Percentiles rank a stretch among this genome's conserved stretches.
phyloP scores from a whole-genome alignment of 768 basidiomycete species.

The Phanerochaete sordida region DNA sequence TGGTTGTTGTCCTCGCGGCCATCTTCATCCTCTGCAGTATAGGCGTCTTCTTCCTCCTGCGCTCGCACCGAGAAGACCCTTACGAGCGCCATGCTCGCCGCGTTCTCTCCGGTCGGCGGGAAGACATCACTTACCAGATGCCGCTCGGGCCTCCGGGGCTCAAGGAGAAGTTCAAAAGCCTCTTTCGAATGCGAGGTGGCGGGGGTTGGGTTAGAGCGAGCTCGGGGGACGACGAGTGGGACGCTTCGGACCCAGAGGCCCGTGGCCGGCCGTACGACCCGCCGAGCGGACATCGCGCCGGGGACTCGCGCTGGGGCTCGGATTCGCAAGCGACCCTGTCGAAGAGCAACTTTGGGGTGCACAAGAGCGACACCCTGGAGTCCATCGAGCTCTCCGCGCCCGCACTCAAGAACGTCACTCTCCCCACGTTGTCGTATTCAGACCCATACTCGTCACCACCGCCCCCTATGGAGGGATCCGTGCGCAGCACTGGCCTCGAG shows the following conservation, averaged over 20 bases:
- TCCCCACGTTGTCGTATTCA: constrained; percentile 3
- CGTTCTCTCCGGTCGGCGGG: constrained; percentile 17
- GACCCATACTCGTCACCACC: constrained; percentile 13
- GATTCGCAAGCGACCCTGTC: background rate
- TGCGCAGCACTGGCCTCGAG: background rate
- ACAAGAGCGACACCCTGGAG: constrained; percentile 11
- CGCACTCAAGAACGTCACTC: background rate
- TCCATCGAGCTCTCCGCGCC: constrained; percentile 14
- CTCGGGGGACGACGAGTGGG: constrained; percentile 44
- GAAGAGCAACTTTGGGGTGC: background rate
- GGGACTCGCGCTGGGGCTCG: background rate
- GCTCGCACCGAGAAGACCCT: constrained; percentile 42
- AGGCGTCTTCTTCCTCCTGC: constrained; percentile 55
- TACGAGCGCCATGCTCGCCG: constrained; percentile 26
- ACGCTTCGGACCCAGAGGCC: constrained; percentile 21
- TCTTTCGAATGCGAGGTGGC: constrained; percentile 27
- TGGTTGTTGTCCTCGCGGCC: constrained; percentile 52
- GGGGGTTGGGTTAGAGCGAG: constrained; percentile 52
- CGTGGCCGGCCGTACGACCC: background rate
- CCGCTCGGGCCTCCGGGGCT: constrained; percentile 23
- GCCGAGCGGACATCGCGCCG: constrained; percentile 13
- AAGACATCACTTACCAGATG: constrained; percentile 16
- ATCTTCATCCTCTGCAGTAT: constrained; percentile 51
- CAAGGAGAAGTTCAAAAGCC: constrained; percentile 23
- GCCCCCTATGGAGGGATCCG: constrained; percentile 1